These are phyloP conservation scores for Dissophora globulifera DNA, from an alignment of 192 early-diverging fungal genomes.

Conservation along the genomic window DNA sequence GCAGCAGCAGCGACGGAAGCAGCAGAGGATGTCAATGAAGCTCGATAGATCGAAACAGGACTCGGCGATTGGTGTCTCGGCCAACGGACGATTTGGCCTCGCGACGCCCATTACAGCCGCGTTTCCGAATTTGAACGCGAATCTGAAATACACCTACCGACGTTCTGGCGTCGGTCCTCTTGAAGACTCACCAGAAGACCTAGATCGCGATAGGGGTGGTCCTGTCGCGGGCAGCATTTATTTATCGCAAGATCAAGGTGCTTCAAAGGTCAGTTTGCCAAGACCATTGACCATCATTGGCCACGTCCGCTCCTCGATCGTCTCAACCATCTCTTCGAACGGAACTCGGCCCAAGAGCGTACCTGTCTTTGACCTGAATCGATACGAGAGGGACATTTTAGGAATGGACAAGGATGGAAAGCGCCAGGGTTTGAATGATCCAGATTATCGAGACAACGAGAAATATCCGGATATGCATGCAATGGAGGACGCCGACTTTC, in stretches of 20 bases:
- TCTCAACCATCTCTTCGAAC: neutral
- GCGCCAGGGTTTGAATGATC: neutral
- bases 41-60: too few relatives aligned
- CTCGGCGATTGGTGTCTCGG: too few relatives aligned
- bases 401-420: neutral
- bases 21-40: too few relatives aligned
- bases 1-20: too few relatives aligned
- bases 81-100: too few relatives aligned
- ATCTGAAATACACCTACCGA: too few relatives aligned
- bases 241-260: neutral
- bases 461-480: too few relatives aligned
- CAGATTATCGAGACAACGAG: too few relatives aligned
- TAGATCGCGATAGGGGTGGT: neutral
- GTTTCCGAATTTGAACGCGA: too few relatives aligned
- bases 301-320: conserved; percentile 14
- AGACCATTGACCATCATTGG: conserved; percentile 36
- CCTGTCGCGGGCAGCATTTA: neutral
- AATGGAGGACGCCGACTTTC: too few relatives aligned
- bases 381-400: conserved; percentile 38
- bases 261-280: neutral
- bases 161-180: neutral
- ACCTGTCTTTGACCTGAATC: conserved; percentile 31
- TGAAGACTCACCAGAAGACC: neutral
- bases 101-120: too few relatives aligned
- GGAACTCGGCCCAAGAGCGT: conserved; percentile 27